Evolutionary conservation across 306 rosid species (phyloP), one percentile per base, ranked within the genome.

Genomic region (Canavalia gladiata): DNA sequence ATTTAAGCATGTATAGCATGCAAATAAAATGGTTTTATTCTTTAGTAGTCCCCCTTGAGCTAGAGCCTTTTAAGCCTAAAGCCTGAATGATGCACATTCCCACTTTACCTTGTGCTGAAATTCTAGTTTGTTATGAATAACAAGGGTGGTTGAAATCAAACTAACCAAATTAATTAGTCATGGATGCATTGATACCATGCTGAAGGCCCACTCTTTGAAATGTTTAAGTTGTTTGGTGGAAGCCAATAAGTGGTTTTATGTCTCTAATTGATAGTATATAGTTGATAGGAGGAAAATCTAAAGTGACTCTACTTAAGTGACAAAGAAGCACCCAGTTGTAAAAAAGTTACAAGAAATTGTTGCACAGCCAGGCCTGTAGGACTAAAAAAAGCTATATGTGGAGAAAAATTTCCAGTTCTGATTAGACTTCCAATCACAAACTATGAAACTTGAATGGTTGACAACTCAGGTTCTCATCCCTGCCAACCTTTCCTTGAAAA

Each of bases 1-100:
- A 41, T 41, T 43, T 68, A 8, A 68, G 59, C 75, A 42, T 68
- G 63, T 77, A 64, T 11, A 65, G 30, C 74, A 37, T 51, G 29
- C 45, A 37, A 55, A 55, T 42, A 60, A 47, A 76, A 18, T 63
- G 28, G 12, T 35, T 74, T 28, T 74, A 74, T 42, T 74, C 8
- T 74, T 6, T 6, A 9, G 57, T 7, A 11, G 59, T 4, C 8
- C 34, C 8, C 2, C 18, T 43, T 2, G 25, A 1, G 52, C 10
- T 2, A 28, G 39, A 55, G 30, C 52, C 30, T 42, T 5, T 41
- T 74, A 52, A 31, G n/a, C 31, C 42, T 57, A 8, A 57, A 74
- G 39, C 39, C 11, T 30, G 30, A 57, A 57, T 1, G 2, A 57
- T n/a, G 37, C 52, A 29, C 68, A 41, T 56, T 13, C 6, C 42